phyloP scores from a whole-genome alignment of 2,329 filamentous ascomycete genomes.

The Acrocalymma vagum region DNA sequence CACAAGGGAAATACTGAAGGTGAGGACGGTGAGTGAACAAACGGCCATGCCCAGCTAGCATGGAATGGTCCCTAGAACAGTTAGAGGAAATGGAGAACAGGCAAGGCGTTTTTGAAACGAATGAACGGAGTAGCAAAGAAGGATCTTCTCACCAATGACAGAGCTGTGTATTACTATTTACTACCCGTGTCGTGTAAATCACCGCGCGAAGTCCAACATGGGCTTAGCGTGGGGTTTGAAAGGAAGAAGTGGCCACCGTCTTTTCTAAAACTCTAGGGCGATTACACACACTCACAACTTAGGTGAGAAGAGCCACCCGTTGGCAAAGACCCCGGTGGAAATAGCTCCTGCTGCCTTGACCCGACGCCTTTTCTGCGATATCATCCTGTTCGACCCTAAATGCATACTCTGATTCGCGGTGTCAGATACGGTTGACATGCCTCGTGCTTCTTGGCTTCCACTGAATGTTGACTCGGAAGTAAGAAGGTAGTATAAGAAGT shows the following conservation, averaged over 20 bases:
- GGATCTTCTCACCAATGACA: conserved; percentile 26
- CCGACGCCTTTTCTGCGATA: conserved; percentile 29
- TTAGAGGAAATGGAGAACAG: conserved; percentile 15
- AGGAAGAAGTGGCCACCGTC: conserved; percentile 27
- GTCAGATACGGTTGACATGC: conserved; percentile 13
- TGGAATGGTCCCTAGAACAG: conserved; percentile 11
- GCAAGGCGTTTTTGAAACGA: conserved; percentile 10
- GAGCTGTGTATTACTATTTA: conserved; percentile 11
- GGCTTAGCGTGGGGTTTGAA: conserved; percentile 17
- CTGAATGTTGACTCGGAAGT: too few species aligned
- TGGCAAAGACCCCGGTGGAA: conserved; percentile 14
- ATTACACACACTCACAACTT: conserved; percentile 14
- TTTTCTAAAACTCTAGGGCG: conserved; percentile 27
- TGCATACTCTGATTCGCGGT: conserved; percentile 28
- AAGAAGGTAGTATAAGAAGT: too few species aligned
- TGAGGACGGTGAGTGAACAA: conserved; percentile 31
- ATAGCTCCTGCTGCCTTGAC: conserved; percentile 39
- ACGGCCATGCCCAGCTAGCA: conserved; percentile 18
- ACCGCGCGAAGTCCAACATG: conserved; percentile 7
- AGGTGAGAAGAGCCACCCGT: conserved; percentile 9
- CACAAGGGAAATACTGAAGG: conserved; percentile 26
- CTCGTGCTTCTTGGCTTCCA: conserved; percentile 23
- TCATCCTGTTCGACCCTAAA: conserved; percentile 11
- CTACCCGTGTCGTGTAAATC: too few species aligned
- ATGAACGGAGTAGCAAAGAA: conserved; percentile 10